phyloP scores from a whole-genome alignment of 2,329 filamentous ascomycete genomes.

The Colletotrichum sidae region DNA sequence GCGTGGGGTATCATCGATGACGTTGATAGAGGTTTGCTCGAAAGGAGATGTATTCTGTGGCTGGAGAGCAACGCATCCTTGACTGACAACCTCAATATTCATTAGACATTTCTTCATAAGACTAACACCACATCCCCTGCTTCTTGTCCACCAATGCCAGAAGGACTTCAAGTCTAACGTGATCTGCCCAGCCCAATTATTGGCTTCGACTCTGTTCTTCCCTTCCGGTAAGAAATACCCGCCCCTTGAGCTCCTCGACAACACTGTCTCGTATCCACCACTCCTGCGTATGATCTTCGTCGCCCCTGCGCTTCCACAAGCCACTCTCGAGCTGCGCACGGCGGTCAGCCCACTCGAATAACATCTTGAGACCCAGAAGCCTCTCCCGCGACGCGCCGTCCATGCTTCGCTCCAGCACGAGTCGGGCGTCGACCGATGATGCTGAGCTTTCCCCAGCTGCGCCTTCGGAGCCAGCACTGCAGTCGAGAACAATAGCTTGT shows the following conservation, averaged over 20 bases:
- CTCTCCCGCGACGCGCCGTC: slow-evolving; percentile 53
- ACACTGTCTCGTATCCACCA: slow-evolving; percentile 69
- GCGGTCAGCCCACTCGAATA: slow-evolving; percentile 68
- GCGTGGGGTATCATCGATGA: too few species aligned
- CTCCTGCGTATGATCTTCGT: slow-evolving; percentile 46
- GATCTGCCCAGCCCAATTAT: too few species aligned
- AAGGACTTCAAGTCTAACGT: too few species aligned
- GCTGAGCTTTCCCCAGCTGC: slow-evolving; percentile 53
- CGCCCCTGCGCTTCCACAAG: slow-evolving; percentile 36
- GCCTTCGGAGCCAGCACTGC: slow-evolving; percentile 59
- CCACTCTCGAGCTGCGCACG: slow-evolving; percentile 50
- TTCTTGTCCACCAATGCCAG: too few species aligned
- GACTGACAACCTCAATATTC: too few species aligned
- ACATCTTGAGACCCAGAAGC: slow-evolving; percentile 60
- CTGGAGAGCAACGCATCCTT: too few species aligned
- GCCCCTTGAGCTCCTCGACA: slow-evolving; percentile 66
- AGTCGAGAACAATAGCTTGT: slow-evolving; percentile 69
- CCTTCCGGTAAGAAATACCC: slow-evolving; percentile 63
- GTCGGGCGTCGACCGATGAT: slow-evolving; percentile 73
- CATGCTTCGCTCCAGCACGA: slow-evolving; percentile 71
- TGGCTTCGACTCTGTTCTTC: slow-evolving; percentile 3
- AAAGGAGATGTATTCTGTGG: too few species aligned
- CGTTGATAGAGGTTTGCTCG: too few species aligned
- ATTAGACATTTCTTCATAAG: too few species aligned
- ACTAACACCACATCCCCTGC: too few species aligned